These are phyloP conservation scores for Pseudogymnoascus sp. DNA, from an alignment of 2,329 filamentous ascomycete genomes.

Conservation along the genomic window DNA sequence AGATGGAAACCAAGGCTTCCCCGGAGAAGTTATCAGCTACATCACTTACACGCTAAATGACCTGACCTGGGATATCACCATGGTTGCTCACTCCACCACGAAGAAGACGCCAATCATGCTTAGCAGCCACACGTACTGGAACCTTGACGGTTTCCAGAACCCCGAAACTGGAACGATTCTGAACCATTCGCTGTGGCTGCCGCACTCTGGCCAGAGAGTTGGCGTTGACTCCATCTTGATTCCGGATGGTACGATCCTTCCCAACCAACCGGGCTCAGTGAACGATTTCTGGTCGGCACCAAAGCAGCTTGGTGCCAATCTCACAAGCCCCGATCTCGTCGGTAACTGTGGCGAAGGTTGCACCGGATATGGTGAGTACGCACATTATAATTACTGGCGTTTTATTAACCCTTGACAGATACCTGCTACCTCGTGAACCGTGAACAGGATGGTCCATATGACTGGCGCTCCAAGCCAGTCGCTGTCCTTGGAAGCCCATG, in stretches of 20 bases:
- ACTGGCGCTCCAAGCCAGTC: slow-evolving; percentile 56
- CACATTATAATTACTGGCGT: background rate
- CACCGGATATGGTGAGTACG: slow-evolving; percentile 65
- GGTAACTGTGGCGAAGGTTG: slow-evolving; percentile 76
- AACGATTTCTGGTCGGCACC: slow-evolving; percentile 77
- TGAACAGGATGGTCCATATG: slow-evolving; percentile 43
- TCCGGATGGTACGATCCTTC: slow-evolving; percentile 66
- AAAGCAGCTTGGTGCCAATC: slow-evolving; percentile 68
- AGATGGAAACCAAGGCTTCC: slow-evolving; percentile 68
- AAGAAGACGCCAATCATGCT: slow-evolving; percentile 80
- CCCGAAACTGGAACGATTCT: slow-evolving; percentile 55
- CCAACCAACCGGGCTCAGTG: slow-evolving; percentile 57
- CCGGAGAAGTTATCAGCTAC: slow-evolving; percentile 65
- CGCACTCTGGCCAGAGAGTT: slow-evolving; percentile 62
- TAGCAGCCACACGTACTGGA: slow-evolving; percentile 69
- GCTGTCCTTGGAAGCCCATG: slow-evolving; percentile 62
- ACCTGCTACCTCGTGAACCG: slow-evolving; percentile 65
- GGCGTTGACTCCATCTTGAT: slow-evolving; percentile 63
- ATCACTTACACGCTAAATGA: slow-evolving; percentile 64
- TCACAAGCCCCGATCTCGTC: slow-evolving; percentile 50
- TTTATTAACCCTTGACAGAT: slow-evolving; percentile 33
- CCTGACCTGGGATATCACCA: slow-evolving; percentile 63
- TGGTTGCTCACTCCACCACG: slow-evolving; percentile 61
- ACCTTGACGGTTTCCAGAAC: slow-evolving; percentile 71
- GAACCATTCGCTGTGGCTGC: slow-evolving; percentile 66